phyloP scores from a whole-genome alignment of 805 yeast genomes.

The Starmerella potacharoeniae region DNA sequence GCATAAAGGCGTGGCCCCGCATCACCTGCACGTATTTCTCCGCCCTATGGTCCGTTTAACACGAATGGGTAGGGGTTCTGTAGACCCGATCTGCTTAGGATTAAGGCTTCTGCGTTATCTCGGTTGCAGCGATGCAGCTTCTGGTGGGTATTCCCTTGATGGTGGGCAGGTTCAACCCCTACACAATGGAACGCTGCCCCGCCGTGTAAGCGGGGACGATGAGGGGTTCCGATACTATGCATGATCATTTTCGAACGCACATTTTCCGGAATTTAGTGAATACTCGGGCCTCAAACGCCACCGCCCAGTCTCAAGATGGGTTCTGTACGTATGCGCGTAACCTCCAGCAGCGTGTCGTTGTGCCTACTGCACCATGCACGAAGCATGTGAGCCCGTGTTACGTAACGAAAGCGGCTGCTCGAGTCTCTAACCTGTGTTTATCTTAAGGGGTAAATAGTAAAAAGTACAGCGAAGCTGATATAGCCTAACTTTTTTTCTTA shows the following conservation, averaged over 20 bases:
- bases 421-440: no score
- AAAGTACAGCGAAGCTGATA: no score
- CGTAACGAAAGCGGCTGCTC: background rate
- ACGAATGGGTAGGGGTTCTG: constrained; percentile 1
- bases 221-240: no score
- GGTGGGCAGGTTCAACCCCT: background rate
- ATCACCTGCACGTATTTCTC: background rate
- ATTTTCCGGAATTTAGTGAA: no score
- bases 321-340: background rate
- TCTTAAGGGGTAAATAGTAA: no score
- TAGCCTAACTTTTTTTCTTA: no score
- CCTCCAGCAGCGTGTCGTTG: background rate
- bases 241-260: no score
- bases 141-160: background rate
- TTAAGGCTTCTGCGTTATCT: background rate
- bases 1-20: background rate
- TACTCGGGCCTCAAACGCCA: no score
- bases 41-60: background rate
- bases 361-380: background rate
- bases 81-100: background rate
- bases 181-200: no score
- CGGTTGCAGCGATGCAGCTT: background rate
- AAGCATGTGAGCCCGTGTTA: background rate
- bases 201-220: no score
- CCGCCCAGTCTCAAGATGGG: background rate